Conservation (phyloP, 768 basidiomycete species). For the Rhizopogon vesiculosus region DNA sequence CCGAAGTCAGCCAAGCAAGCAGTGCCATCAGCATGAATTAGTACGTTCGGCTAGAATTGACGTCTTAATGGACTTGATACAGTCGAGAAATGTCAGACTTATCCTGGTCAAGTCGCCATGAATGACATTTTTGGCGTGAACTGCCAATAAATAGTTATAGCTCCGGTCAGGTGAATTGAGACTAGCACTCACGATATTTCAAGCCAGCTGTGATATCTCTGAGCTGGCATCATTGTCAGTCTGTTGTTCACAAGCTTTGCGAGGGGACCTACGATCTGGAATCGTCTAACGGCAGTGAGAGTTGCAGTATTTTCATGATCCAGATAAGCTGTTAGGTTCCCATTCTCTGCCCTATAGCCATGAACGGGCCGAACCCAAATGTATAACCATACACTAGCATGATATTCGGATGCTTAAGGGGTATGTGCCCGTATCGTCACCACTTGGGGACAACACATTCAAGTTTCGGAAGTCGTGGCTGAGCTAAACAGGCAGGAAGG, state of each 20-base stretch:
- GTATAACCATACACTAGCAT: constrained; percentile 13
- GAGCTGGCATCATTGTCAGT: background rate
- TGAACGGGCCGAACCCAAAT: constrained; percentile 14
- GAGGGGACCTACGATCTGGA: constrained; percentile 11
- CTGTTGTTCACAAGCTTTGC: background rate
- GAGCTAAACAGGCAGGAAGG: too few species aligned
- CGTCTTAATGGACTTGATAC: background rate
- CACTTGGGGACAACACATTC: too few species aligned
- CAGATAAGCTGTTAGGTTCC: constrained; percentile 11
- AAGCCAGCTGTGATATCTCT: background rate
- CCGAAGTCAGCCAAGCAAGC: constrained; percentile 41
- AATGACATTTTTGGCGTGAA: background rate
- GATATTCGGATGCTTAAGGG: constrained; percentile 16
- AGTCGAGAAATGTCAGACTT: background rate
- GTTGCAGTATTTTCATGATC: background rate
- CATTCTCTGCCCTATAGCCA: constrained; percentile 15
- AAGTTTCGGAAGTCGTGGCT: too few species aligned
- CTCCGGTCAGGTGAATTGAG: background rate
- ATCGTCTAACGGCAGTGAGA: constrained; percentile 6
- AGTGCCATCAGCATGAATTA: constrained; percentile 35
- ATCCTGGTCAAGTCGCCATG: constrained; percentile 6
- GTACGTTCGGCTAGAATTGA: background rate
- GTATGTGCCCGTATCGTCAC: too few species aligned
- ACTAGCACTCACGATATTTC: background rate
- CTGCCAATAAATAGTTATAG: background rate